Percentiles rank a stretch among this genome's conserved stretches.
Conservation (phyloP, 2,329 filamentous ascomycete species). For the Colletotrichum filicis region DNA sequence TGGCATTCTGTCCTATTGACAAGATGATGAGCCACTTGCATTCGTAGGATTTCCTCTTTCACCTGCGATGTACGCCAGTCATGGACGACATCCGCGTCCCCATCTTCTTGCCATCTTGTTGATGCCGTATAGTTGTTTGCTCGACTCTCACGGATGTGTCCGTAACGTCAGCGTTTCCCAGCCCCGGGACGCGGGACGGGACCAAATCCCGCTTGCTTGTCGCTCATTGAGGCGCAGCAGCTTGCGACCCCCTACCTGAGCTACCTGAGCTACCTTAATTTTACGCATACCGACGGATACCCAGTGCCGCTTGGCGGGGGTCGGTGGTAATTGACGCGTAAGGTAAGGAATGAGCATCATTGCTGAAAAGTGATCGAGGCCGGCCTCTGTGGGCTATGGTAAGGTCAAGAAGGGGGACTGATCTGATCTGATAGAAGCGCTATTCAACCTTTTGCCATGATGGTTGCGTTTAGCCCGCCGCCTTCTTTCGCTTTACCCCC, state of each 20-base stretch:
- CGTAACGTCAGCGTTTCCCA: background rate
- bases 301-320: background rate
- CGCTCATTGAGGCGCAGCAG: constrained; percentile 1
- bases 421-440: background rate
- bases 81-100: too few relatives aligned
- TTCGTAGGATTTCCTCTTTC: too few relatives aligned
- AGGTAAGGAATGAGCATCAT: background rate
- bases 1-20: background rate
- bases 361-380: background rate
- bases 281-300: background rate
- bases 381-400: background rate
- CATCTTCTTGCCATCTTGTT: too few relatives aligned
- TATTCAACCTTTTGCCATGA: background rate
- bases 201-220: background rate
- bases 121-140: background rate
- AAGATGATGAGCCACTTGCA: background rate
- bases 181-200: background rate
- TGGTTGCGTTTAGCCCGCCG: background rate
- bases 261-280: background rate
- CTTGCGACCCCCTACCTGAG: background rate
- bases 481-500: background rate
- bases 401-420: background rate
- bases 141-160: background rate
- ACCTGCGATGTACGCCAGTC: too few relatives aligned
- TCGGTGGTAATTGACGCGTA: background rate